Base-by-base conservation (phyloP, 345 rosid species). In the Streptanthus diversifolius region DNA sequence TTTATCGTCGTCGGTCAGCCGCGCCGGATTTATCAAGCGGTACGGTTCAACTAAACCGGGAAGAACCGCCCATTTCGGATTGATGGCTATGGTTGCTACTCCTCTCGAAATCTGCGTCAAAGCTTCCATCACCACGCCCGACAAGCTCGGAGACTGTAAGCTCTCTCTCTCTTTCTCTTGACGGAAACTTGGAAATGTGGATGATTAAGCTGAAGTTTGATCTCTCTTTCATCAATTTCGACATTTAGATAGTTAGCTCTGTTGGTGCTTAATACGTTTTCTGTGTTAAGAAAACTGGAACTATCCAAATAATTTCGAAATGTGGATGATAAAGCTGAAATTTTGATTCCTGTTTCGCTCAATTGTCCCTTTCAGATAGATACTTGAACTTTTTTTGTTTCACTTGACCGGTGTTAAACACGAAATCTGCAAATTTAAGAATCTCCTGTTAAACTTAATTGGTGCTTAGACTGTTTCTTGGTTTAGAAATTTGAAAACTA, bases 61-160 rank as follows among this genome's bases (percentile, higher is more conserved):
- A 43, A 65, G 65, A 29, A 71, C 52, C 19, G 30, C 61, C 25
- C 69, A 81, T 63, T 71, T 77, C 4, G 3, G 35, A 57, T 49
- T 83, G 4, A 78, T 85, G 48, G 72, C 87, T 7, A 80, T 82
- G 84, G 82, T 96, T 5, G 69, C 85, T 7, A 44, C 72, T 22
- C 95, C 95, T 69, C 86, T 89, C 9, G 83, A 88, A 78, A 71
- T 91, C 77, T 93, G 98, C 68, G 93, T 87, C 62, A 93, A 93
- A 85, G 95, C 91, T 57, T 93, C 98, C 25, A 52, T 80, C 73
- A 85, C 90, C 41, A 76, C 78, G 24, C 98, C 98, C 32, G 80
- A 85, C 74, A 88, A 82, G 80, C 86, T 76, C 27, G 98, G 97
- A 74, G 97, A 93, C 86, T 91, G 96, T 93, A 22, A 87, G 87